These are phyloP conservation scores for Myxozyma vanderwaltii DNA, from an alignment of 805 yeast species.

Conservation along the genomic window DNA sequence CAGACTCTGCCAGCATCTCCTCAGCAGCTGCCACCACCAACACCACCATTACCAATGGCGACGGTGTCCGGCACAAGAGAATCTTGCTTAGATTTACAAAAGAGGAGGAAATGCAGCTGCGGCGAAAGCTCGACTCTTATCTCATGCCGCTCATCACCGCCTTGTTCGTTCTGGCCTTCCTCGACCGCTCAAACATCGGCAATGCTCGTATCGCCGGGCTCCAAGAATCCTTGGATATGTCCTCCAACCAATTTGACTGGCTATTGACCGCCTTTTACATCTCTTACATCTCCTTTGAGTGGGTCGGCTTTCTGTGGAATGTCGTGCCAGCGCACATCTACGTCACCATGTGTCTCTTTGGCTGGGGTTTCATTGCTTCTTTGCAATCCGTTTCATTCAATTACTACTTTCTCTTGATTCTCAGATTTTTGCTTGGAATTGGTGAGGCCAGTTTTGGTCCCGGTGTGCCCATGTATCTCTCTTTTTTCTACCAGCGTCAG, in stretches of 20 bases:
- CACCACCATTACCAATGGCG: conserved; percentile 7
- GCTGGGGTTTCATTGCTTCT: conserved; percentile 55
- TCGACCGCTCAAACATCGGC: conserved; percentile 62
- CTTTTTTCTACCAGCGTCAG: conserved; percentile 46
- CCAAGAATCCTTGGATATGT: conserved; percentile 39
- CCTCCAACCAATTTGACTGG: conserved; percentile 34
- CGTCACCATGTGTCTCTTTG: conserved; percentile 51
- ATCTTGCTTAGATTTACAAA: conserved; percentile 26
- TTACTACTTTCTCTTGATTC: conserved; percentile 49
- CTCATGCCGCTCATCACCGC: conserved; percentile 47
- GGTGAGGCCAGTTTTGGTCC: conserved; percentile 50
- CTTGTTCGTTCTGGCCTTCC: conserved; percentile 51
- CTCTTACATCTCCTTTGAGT: conserved; percentile 31
- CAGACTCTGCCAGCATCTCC: conserved; percentile 8
- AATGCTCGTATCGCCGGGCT: conserved; percentile 61
- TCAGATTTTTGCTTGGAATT: conserved; percentile 52
- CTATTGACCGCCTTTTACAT: conserved; percentile 34
- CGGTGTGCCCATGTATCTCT: conserved; percentile 46
- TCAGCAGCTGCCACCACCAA: neutral
- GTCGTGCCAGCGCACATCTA: conserved; percentile 50
- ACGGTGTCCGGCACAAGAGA: conserved; percentile 13
- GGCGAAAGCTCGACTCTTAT: conserved; percentile 32
- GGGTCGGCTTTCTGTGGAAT: conserved; percentile 34
- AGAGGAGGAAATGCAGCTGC: conserved; percentile 24
- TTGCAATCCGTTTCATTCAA: conserved; percentile 52